Conservation (phyloP, 495 filamentous ascomycete genomes). For the Hamigera avellanea region DNA sequence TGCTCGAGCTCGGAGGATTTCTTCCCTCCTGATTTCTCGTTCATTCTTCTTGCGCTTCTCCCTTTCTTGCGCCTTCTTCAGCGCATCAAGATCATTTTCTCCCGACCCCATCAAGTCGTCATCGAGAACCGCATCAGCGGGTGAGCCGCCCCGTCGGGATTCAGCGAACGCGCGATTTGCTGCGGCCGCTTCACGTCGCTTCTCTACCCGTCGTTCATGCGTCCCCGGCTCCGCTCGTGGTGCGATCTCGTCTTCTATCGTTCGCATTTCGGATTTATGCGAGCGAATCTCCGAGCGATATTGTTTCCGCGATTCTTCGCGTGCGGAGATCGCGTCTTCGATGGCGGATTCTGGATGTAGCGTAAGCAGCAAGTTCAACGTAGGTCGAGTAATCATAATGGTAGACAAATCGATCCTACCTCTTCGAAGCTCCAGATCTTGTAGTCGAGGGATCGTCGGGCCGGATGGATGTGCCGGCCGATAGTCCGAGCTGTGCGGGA, state of each 20-base stretch:
- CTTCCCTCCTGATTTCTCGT: constrained; percentile 29
- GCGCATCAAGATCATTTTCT: constrained; percentile 24
- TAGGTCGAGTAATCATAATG: not conserved
- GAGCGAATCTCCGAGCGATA: constrained; percentile 45
- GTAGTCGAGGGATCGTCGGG: constrained; percentile 59
- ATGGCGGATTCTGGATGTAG: constrained; percentile 30
- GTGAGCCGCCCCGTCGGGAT: constrained; percentile 26
- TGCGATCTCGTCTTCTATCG: constrained; percentile 56
- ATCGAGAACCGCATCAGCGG: constrained; percentile 26
- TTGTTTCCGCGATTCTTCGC: constrained; percentile 43
- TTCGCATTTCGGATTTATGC: constrained; percentile 20
- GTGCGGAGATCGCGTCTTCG: constrained; percentile 41
- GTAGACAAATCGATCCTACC: constrained; percentile 26
- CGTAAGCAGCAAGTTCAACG: not conserved
- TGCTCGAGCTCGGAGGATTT: constrained; percentile 26
- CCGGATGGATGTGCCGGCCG: constrained; percentile 32
- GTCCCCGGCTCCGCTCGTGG: constrained; percentile 81
- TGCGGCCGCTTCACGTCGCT: constrained; percentile 48
- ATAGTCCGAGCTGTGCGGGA: constrained; percentile 32
- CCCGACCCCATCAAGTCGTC: constrained; percentile 32
- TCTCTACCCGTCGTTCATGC: constrained; percentile 77
- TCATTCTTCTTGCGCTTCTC: constrained; percentile 34
- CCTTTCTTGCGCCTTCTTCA: constrained; percentile 29
- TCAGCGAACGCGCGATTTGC: constrained; percentile 37
- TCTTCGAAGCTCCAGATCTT: constrained; percentile 62